These are phyloP conservation scores for Candida silvatica DNA, from an alignment of 805 yeast genomes.

Conservation along the genomic window DNA sequence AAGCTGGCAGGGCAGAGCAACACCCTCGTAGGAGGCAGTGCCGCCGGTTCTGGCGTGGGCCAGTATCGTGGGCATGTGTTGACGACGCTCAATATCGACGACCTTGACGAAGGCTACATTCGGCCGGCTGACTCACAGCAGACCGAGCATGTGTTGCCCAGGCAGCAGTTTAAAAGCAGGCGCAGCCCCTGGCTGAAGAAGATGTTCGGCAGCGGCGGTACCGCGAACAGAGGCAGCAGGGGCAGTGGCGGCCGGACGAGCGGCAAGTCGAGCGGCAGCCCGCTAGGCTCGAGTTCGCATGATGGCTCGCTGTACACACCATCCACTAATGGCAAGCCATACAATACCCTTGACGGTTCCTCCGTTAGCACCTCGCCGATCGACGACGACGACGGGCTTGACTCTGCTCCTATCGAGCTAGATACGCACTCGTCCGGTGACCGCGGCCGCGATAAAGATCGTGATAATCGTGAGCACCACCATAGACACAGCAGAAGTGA, in stretches of 20 bases:
- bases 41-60: too few species aligned
- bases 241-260: neutral
- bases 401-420: slow-evolving; percentile 21
- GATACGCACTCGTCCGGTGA: slow-evolving; percentile 8
- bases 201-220: neutral
- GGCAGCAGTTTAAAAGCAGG: too few species aligned
- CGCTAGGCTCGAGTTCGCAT: too few species aligned
- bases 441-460: slow-evolving; percentile 4
- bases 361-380: slow-evolving; percentile 15
- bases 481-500: too few species aligned
- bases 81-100: slow-evolving; percentile 15
- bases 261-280: neutral
- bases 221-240: neutral
- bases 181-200: slow-evolving; percentile 1
- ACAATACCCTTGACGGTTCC: slow-evolving; percentile 1
- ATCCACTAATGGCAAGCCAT: too few species aligned
- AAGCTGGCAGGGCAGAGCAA: too few species aligned
- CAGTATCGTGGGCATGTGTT: too few species aligned
- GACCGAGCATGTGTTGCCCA: too few species aligned
- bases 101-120: slow-evolving; percentile 13
- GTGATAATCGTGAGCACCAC: neutral
- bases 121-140: too few species aligned
- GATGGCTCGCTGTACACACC: too few species aligned
- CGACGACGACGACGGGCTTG: slow-evolving; percentile 21
- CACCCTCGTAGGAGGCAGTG: too few species aligned